phyloP scores from a whole-genome alignment of 2,329 filamentous ascomycete species.

The Trichoderma polysporum region DNA sequence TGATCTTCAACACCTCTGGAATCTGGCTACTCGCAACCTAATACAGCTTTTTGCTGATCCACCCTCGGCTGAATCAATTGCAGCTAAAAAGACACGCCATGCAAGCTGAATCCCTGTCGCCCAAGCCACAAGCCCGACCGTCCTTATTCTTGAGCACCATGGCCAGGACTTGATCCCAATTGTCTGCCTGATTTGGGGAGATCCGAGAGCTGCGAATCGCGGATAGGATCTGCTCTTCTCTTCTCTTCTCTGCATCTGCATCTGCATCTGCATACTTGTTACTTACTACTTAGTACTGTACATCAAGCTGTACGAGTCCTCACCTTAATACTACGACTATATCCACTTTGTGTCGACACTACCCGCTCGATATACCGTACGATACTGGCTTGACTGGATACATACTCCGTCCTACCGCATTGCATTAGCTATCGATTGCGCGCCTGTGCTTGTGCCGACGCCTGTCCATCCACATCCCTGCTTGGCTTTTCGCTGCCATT shows the following conservation, averaged over 20 bases:
- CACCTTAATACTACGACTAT: neutral
- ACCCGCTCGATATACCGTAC: neutral
- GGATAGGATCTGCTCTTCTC: neutral
- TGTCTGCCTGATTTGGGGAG: neutral
- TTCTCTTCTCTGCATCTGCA: neutral
- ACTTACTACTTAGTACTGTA: neutral
- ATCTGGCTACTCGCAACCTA: neutral
- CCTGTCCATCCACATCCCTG: neutral
- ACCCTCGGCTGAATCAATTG: neutral
- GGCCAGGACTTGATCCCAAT: slow-evolving; percentile 1
- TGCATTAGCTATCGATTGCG: slow-evolving; percentile 11
- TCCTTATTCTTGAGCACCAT: neutral
- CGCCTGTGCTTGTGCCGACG: neutral
- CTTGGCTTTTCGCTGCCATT: neutral
- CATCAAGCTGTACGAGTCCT: neutral
- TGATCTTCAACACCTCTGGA: neutral
- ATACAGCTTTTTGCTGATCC: neutral
- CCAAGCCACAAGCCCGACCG: neutral
- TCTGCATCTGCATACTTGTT: neutral
- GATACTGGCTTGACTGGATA: neutral
- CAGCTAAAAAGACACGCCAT: slow-evolving; percentile 10
- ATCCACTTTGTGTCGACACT: slow-evolving; percentile 5
- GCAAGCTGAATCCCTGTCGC: slow-evolving; percentile 16
- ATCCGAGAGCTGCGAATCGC: neutral
- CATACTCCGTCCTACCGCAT: slow-evolving; percentile 8